Conservation (phyloP, 345 rosid species). For the Barbarea vulgaris region DNA sequence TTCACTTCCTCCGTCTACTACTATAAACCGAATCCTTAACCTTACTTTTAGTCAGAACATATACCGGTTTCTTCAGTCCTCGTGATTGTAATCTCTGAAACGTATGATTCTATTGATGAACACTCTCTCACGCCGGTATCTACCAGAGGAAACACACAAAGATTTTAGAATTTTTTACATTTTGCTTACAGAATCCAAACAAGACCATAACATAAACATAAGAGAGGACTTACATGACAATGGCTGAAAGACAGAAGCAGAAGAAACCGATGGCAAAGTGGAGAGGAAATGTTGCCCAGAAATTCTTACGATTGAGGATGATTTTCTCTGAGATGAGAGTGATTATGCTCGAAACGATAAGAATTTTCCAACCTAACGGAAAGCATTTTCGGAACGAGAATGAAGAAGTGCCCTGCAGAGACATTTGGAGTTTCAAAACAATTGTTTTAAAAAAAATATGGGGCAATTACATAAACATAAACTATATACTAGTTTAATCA, state of each 20-base stretch:
- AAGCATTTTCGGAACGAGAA: slow-evolving; percentile 67
- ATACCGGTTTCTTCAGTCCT: slow-evolving; percentile 36
- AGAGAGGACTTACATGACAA: slow-evolving; percentile 58
- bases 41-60: not conserved
- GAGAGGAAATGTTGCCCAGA: slow-evolving; percentile 56
- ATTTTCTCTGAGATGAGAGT: slow-evolving; percentile 63
- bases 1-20: not conserved
- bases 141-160: slow-evolving; percentile 31
- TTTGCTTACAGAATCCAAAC: not conserved
- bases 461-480: not conserved
- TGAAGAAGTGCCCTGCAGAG: slow-evolving; percentile 55
- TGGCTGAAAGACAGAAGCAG: slow-evolving; percentile 54
- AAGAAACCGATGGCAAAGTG: slow-evolving; percentile 54
- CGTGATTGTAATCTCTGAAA: slow-evolving; percentile 61
- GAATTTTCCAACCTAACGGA: slow-evolving; percentile 74
- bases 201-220: not conserved
- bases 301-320: slow-evolving; percentile 55
- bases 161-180: not conserved
- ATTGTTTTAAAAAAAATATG: too few relatives aligned
- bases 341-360: slow-evolving; percentile 56
- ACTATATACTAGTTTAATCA: not conserved
- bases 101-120: slow-evolving; percentile 68
- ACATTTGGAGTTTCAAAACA: not conserved
- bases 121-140: slow-evolving; percentile 66
- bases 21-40: not conserved